phyloP scores from a whole-genome alignment of 148 eudicot species.

The Polygonum aviculare region DNA sequence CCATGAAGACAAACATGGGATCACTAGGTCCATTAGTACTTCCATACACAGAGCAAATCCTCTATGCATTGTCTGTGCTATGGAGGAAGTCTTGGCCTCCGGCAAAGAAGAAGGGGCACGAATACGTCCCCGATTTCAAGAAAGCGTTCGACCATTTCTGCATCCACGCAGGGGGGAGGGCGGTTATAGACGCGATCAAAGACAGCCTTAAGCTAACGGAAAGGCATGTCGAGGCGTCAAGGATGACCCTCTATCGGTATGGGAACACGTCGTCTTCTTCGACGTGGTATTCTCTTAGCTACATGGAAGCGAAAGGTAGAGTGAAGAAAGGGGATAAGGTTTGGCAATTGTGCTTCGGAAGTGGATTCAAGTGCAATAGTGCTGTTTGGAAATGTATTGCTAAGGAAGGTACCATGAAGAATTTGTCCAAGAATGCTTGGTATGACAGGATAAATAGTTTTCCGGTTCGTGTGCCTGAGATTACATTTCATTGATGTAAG shows the following conservation, averaged over 20 bases:
- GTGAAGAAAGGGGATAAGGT: constrained; percentile 35
- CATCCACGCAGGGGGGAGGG: constrained; percentile 43
- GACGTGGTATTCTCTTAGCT: constrained; percentile 39
- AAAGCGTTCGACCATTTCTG: constrained; percentile 35
- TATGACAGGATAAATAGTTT: constrained; percentile 27
- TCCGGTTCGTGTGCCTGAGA: constrained; percentile 34
- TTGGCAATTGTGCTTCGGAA: constrained; percentile 34
- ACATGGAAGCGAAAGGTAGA: constrained; percentile 36
- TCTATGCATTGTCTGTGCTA: constrained; percentile 12
- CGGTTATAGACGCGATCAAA: constrained; percentile 31
- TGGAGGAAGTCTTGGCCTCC: constrained; percentile 17
- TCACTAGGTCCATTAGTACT: constrained; percentile 30
- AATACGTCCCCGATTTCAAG: constrained; percentile 31
- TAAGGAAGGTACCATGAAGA: not conserved
- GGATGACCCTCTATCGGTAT: constrained; percentile 32
- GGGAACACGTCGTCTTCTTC: constrained; percentile 48
- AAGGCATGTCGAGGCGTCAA: constrained; percentile 30
- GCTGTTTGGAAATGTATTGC: constrained; percentile 41
- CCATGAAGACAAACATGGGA: constrained; percentile 30
- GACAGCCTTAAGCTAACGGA: constrained; percentile 20
- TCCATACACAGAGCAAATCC: constrained; percentile 38
- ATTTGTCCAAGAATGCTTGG: constrained; percentile 27
- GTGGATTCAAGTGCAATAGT: constrained; percentile 47
- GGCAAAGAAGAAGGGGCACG: constrained; percentile 13
- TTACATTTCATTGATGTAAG: constrained; percentile 21